Evolutionary conservation across 2,329 filamentous ascomycete species (phyloP), one percentile per base, ranked within the genome.

Genomic region (Aspergillus tamarii): DNA sequence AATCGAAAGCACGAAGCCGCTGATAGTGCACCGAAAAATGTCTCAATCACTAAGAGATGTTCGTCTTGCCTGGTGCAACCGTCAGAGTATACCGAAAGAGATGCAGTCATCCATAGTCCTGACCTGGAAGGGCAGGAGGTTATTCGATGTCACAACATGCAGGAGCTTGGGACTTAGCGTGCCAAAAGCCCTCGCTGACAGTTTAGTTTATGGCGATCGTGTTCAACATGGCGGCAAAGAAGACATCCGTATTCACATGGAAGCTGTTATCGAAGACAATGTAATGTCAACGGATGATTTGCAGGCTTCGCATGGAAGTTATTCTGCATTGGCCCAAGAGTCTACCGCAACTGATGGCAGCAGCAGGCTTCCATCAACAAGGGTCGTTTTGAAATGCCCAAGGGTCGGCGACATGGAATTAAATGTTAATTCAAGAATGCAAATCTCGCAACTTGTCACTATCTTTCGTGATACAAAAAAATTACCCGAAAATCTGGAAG

Each of bases 61-160:
- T 7, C 86, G 89, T 48, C 75, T 87, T 43, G 87, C 86, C 14
- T 97, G 93, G 91, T 87, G 90, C 69, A 78, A 82, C 14, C 83
- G 84, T 60, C 89, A 94, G 72, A 76, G 75, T 1, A 84, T 88
- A 54, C 76, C 81, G 1, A 77, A 80, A 2, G 80, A 84, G 3
- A 74, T 84, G 28, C 77, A 83, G 2, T 79, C 84, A 5, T 80
- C 82, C 0, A 81, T 96, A 21, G 90, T 95, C 70, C 84, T 98
- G 61, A 95, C 92, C 0, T 97, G 92, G 89, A 89, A 89, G 66
- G 85, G 87, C 30, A 87, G 87, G 63, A 87, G 87, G 64, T 78
- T 97, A 3, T 97, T 91, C 74, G 87, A 91, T 67, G 85, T 86
- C n/a, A 92, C 91, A 6, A 94, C 90, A 1, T 89, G 92, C 63